Evolutionary conservation across 345 rosid genomes (phyloP), one percentile per base, ranked within the genome.

Genomic region (Gynandropsis gynandra): DNA sequence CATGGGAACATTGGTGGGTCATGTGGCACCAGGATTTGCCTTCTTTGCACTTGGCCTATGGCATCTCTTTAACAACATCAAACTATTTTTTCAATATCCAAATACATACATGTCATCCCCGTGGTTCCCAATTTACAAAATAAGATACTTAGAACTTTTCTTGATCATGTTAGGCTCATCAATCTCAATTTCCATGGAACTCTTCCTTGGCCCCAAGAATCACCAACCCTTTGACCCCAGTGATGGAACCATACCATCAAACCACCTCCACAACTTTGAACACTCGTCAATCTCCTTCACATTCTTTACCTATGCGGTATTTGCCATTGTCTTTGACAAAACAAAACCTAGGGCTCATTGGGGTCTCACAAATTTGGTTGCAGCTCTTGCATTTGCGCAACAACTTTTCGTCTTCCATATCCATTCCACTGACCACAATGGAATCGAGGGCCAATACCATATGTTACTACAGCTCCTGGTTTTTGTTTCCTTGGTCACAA

Each of bases 391-490:
- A 24, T 80, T 89, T 31, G 70, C 76, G 0, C 97, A 89, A 37
- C 77, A 86, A 49, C 72, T 86, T 11, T 63, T 89, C 40, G 70
- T 89, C 10, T 86, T 89, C 74, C 87, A 68, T 63, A 83, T 86
- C 19, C 97, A 86, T 62, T 81, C 97, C 0, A 52, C 94, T 16
- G 95, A 83, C 45, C 95, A 89, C 58, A 78, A 61, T 62, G 95
- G 95, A 7, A 65, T 89, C 7, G 88, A 89, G 65, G 95, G 97
- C 0, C 95, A 81, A 8, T 89, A 86, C 64, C 97, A 89, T 45
- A 57, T 83, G 53, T 79, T 86, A 42, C 65, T 86, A 34, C 95
- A 89, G 60, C 47, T 75, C 17, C 55, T 65, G 9, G 66, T 89
- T 3, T 33, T 57, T 5, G 78, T 83, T 48, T 83, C 82, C 10